phyloP scores from a whole-genome alignment of 1,284 basidiomycete genomes.

The Leccinum huronense region DNA sequence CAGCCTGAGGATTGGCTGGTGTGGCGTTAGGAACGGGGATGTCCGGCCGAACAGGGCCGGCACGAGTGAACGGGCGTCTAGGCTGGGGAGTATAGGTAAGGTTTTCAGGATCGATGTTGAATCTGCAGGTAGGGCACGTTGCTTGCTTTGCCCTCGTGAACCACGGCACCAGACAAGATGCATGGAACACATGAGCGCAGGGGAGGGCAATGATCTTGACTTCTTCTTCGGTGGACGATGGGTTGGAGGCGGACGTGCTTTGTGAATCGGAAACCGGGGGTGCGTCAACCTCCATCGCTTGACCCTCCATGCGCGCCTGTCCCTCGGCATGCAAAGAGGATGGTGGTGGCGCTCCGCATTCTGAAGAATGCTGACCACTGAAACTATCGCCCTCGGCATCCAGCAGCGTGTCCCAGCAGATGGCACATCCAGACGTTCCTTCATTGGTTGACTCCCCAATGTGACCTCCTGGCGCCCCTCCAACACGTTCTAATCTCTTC shows the following conservation, averaged over 20 bases:
- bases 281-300: slow-evolving; percentile 27
- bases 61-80: slow-evolving; percentile 21
- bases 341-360: slow-evolving; percentile 11
- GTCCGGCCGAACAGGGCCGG: slow-evolving; percentile 12
- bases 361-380: slow-evolving; percentile 28
- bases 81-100: slow-evolving; percentile 49
- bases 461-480: slow-evolving; percentile 41
- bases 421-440: slow-evolving; percentile 53
- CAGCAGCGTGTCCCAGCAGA: slow-evolving; percentile 71
- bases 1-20: slow-evolving; percentile 7
- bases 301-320: slow-evolving; percentile 9
- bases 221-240: slow-evolving; percentile 22
- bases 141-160: slow-evolving; percentile 72
- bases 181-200: slow-evolving; percentile 77
- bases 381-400: slow-evolving; percentile 48
- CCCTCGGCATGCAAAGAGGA: slow-evolving; percentile 16
- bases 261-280: slow-evolving; percentile 8
- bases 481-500: slow-evolving; percentile 61
- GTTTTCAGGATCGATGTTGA: slow-evolving; percentile 75
- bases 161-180: slow-evolving; percentile 73
- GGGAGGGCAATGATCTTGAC: slow-evolving; percentile 57
- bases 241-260: slow-evolving; percentile 4
- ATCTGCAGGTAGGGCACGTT: slow-evolving; percentile 77
- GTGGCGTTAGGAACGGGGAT: slow-evolving; percentile 11
- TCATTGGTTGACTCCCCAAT: slow-evolving; percentile 40